These are phyloP conservation scores for Globisporangium heterothallicum DNA, from an alignment of 352 stramenopile species.

Conservation along the genomic window DNA sequence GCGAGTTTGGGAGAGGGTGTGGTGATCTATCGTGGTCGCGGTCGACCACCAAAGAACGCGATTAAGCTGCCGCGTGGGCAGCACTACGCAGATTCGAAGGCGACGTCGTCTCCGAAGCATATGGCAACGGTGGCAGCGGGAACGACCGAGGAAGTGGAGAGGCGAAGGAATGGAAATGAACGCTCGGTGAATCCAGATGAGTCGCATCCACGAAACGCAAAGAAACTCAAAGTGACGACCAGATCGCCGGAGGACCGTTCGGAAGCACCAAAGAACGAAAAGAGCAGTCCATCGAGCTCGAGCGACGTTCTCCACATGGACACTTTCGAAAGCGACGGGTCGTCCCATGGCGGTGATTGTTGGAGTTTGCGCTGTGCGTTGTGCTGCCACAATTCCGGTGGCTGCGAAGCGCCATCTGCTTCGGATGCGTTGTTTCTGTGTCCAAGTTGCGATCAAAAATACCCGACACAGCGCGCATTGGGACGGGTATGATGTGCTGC, in stretches of 20 bases:
- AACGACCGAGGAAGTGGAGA: neutral
- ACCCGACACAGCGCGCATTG: constrained; percentile 73
- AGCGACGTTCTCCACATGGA: constrained; percentile 51
- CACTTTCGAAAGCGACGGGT: constrained; percentile 25
- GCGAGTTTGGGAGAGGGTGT: constrained; percentile 13
- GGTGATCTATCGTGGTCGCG: constrained; percentile 34
- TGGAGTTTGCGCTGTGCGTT: constrained; percentile 60
- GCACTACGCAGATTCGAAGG: neutral
- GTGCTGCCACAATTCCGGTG: constrained; percentile 47
- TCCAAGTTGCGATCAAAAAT: constrained; percentile 72
- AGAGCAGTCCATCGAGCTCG: constrained; percentile 60
- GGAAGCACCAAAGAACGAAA: constrained; percentile 22
- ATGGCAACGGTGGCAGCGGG: too few species aligned
- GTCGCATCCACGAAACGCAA: neutral
- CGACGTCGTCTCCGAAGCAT: constrained; percentile 1
- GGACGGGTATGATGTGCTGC: constrained; percentile 61
- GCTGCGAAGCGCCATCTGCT: constrained; percentile 25
- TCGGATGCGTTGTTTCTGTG: constrained; percentile 66
- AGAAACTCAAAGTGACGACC: constrained; percentile 14
- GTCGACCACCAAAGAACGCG: constrained; percentile 39
- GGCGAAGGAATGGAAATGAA: neutral
- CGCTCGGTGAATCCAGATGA: neutral
- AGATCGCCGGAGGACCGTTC: constrained; percentile 13
- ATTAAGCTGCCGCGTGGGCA: constrained; percentile 21
- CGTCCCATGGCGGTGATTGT: constrained; percentile 18